Evolutionary conservation across 139 green algal species (phyloP).

Genomic region (Penium margaritaceum): DNA sequence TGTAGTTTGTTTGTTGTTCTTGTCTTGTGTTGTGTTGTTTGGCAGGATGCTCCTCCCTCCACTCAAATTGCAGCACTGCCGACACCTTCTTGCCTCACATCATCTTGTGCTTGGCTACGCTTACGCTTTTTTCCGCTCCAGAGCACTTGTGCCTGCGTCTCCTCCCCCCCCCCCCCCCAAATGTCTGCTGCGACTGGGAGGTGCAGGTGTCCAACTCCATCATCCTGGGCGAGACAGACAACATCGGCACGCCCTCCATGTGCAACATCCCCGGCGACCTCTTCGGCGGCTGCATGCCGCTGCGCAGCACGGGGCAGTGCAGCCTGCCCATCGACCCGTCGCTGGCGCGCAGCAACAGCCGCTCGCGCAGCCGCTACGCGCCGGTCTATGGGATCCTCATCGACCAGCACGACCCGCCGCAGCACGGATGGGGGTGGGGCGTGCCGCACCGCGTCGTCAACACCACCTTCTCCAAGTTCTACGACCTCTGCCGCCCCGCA

Average conservation of each 20-base stretch:
- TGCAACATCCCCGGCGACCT: conserved; percentile 17
- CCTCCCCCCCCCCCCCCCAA: not conserved
- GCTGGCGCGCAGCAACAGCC: conserved; percentile 4
- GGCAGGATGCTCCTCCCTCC: too few relatives aligned
- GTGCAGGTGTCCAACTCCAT: conserved; percentile 23
- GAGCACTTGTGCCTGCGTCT: not conserved
- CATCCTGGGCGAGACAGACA: conserved; percentile 20
- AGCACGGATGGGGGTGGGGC: not conserved
- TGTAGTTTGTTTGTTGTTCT: not conserved
- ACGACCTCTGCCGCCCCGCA: conserved; percentile 4
- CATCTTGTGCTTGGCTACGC: not conserved
- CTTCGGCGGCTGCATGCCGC: conserved; percentile 18
- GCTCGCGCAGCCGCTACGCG: not conserved
- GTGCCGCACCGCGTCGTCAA: conserved; percentile 16
- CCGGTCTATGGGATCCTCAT: conserved; percentile 28
- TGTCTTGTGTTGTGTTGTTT: not conserved
- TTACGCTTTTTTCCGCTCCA: not conserved
- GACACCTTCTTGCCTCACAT: not conserved
- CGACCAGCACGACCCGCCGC: conserved; percentile 16
- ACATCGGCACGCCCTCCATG: conserved; percentile 21
- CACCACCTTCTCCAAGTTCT: conserved; percentile 18
- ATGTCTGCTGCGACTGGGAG: not conserved
- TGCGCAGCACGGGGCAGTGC: not conserved
- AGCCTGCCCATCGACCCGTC: not conserved
- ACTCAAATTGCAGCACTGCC: too few relatives aligned